Conservation (phyloP, 2,329 filamentous ascomycete species). For the Fusarium phyllophilum region DNA sequence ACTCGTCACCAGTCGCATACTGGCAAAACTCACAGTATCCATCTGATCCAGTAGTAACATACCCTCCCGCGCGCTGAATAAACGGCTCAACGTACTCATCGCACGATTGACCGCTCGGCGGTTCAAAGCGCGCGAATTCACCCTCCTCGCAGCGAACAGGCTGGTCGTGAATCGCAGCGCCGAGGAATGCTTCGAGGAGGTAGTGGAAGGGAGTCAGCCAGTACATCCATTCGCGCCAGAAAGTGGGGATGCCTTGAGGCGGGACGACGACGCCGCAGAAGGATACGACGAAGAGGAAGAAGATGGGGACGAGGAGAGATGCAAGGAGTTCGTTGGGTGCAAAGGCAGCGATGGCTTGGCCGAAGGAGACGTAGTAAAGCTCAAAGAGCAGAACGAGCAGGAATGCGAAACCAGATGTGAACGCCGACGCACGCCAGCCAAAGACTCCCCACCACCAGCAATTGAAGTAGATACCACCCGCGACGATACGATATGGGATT, state of each 20-base stretch:
- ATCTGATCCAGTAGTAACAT: constrained; percentile 64
- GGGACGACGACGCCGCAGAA: constrained; percentile 79
- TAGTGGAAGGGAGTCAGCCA: constrained; percentile 75
- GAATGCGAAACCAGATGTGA: constrained; percentile 70
- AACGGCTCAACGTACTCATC: constrained; percentile 66
- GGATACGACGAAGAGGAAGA: constrained; percentile 75
- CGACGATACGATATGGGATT: constrained; percentile 74
- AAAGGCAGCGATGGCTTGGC: constrained; percentile 74
- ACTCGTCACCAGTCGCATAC: constrained; percentile 69
- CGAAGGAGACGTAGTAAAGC: constrained; percentile 71
- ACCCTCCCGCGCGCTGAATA: constrained; percentile 65
- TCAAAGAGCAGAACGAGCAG: constrained; percentile 74
- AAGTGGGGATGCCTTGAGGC: constrained; percentile 64
- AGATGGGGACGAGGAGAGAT: constrained; percentile 72
- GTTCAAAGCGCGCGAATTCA: constrained; percentile 69
- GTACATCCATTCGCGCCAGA: constrained; percentile 75
- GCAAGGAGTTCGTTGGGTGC: constrained; percentile 74
- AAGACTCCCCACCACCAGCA: constrained; percentile 69
- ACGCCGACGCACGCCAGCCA: constrained; percentile 61
- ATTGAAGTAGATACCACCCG: constrained; percentile 60
- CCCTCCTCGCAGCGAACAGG: constrained; percentile 63
- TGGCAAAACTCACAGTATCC: constrained; percentile 74
- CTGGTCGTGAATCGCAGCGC: constrained; percentile 63
- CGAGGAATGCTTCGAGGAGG: constrained; percentile 70
- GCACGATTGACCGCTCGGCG: constrained; percentile 70